phyloP scores from a whole-genome alignment of 2,329 filamentous ascomycete species.

The Colletotrichum zoysiae region DNA sequence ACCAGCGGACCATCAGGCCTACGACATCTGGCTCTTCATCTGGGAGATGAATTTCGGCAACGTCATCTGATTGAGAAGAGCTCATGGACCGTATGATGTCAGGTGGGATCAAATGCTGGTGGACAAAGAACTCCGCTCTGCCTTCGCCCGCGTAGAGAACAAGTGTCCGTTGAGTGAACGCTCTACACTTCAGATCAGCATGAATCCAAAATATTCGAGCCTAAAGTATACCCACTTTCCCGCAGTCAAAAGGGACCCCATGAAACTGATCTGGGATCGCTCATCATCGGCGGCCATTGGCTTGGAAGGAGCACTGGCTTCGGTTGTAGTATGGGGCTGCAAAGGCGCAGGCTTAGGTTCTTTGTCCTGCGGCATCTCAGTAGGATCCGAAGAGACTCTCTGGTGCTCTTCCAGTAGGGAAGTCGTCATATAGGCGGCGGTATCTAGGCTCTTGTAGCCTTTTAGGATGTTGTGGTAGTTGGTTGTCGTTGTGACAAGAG shows the following conservation, averaged over 20 bases:
- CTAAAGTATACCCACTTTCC: background rate
- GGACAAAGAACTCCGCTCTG: background rate
- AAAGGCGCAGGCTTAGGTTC: background rate
- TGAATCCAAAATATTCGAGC: accelerated
- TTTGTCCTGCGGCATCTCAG: background rate
- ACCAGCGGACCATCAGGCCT: background rate
- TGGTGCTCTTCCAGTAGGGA: background rate
- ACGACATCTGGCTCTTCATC: background rate
- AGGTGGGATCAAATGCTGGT: background rate
- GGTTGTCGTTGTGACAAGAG: background rate
- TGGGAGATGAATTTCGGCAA: background rate
- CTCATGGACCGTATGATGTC: background rate
- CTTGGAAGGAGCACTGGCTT: background rate
- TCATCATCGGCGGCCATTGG: background rate
- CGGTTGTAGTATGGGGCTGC: background rate
- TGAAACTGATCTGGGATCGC: background rate
- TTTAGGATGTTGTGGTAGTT: too few relatives aligned
- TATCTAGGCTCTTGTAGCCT: background rate
- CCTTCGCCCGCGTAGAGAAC: background rate
- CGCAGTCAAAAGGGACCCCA: background rate
- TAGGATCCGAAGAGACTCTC: background rate
- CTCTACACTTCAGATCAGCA: background rate
- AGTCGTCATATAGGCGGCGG: background rate
- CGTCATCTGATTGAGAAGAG: background rate
- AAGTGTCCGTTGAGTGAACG: background rate